Evolutionary conservation across 176 grass and related monocot genomes (phyloP).

Genomic region (Lolium multiflorum): DNA sequence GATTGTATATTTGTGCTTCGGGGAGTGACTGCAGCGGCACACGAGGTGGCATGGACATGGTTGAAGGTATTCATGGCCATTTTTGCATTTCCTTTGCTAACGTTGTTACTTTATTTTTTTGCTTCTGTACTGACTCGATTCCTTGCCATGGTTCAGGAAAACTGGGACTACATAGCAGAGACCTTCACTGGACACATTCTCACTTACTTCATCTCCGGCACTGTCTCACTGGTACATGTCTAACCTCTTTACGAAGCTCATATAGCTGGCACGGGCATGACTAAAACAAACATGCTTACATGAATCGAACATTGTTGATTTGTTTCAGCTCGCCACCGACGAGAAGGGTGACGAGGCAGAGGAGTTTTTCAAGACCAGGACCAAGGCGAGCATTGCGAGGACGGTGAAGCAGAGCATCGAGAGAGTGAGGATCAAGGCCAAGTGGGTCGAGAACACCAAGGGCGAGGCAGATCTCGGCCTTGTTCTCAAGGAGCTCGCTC

Average conservation of each 20-base stretch:
- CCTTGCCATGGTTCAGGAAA: slow-evolving; percentile 61
- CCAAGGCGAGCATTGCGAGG: slow-evolving; percentile 70
- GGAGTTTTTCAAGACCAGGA: slow-evolving; percentile 76
- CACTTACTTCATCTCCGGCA: slow-evolving; percentile 61
- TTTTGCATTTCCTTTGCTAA: slow-evolving; percentile 4
- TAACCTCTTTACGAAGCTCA: not conserved
- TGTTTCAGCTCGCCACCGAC: slow-evolving; percentile 69
- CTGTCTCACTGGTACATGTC: slow-evolving; percentile 60
- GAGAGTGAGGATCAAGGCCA: slow-evolving; percentile 78
- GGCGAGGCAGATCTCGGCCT: slow-evolving; percentile 57
- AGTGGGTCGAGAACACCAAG: slow-evolving; percentile 76
- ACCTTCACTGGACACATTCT: slow-evolving; percentile 83
- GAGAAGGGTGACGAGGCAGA: slow-evolving; percentile 79
- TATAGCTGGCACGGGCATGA: not conserved
- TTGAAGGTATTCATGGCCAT: slow-evolving; percentile 68
- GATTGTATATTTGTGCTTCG: slow-evolving; percentile 72
- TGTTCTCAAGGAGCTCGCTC: slow-evolving; percentile 54
- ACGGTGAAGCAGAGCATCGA: slow-evolving; percentile 92
- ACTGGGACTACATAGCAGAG: slow-evolving; percentile 83
- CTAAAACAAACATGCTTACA: not conserved
- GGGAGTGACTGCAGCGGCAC: slow-evolving; percentile 63
- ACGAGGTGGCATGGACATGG: slow-evolving; percentile 89
- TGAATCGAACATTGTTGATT: not conserved
- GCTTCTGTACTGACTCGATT: slow-evolving; percentile 28
- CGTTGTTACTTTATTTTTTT: slow-evolving; percentile 7